phyloP scores from a whole-genome alignment of 1,139 yeast genomes.

The Pichia sp. region DNA sequence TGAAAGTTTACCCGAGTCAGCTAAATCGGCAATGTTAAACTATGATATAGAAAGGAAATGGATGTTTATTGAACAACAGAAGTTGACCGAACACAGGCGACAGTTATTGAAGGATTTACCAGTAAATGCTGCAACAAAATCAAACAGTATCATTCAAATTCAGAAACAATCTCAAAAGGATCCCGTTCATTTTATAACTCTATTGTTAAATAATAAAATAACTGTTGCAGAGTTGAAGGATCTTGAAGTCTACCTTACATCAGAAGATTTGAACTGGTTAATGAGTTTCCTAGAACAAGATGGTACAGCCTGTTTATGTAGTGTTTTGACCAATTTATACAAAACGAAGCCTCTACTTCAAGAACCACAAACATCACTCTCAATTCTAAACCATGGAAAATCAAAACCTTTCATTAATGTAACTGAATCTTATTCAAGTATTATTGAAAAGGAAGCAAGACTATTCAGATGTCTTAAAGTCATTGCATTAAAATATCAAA shows the following conservation, averaged over 20 bases:
- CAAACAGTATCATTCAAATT: conserved; percentile 11
- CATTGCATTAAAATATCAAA: conserved; percentile 47
- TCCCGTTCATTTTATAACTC: conserved; percentile 50
- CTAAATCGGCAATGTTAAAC: conserved; percentile 69
- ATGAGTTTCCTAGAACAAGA: conserved; percentile 71
- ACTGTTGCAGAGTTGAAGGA: conserved; percentile 68
- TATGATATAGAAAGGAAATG: conserved; percentile 79
- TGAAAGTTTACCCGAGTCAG: conserved; percentile 68
- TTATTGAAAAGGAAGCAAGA: conserved; percentile 51
- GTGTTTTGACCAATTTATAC: conserved; percentile 34
- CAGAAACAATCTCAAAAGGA: conserved; percentile 17
- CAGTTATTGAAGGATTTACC: conserved; percentile 33
- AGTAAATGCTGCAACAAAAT: conserved; percentile 10
- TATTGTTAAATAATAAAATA: conserved; percentile 63
- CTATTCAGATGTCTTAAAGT: conserved; percentile 59
- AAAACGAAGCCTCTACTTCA: conserved; percentile 25
- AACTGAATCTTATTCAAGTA: conserved; percentile 29
- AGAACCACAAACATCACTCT: neutral
- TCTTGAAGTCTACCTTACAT: conserved; percentile 83
- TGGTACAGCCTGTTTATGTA: conserved; percentile 80
- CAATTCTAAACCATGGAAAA: conserved; percentile 1
- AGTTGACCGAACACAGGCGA: conserved; percentile 65
- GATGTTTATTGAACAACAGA: conserved; percentile 87
- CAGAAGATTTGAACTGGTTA: conserved; percentile 92
- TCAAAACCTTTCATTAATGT: conserved; percentile 24